These are phyloP conservation scores for Epichloe gansuensis DNA, from an alignment of 2,329 filamentous ascomycete species.

Conservation along the genomic window DNA sequence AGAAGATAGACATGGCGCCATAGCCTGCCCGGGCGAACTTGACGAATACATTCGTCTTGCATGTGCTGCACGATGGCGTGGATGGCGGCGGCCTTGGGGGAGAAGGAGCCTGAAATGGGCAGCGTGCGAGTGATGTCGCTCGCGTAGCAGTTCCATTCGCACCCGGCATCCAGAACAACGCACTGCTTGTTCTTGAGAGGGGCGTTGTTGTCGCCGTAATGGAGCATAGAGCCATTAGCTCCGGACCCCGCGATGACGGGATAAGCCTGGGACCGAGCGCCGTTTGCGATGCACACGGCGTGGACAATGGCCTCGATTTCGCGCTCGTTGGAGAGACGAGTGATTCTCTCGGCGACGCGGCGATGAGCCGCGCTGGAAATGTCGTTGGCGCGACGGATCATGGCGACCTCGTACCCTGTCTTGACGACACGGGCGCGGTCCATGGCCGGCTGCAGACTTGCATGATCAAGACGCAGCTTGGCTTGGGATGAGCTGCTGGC, in stretches of 20 bases:
- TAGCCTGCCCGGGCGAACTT: slow-evolving; percentile 54
- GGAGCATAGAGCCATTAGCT: slow-evolving; percentile 69
- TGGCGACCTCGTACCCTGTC: slow-evolving; percentile 69
- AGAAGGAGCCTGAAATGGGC: slow-evolving; percentile 59
- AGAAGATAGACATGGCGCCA: slow-evolving; percentile 63
- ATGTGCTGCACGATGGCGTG: slow-evolving; percentile 71
- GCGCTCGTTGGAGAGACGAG: slow-evolving; percentile 59
- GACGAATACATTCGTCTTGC: slow-evolving; percentile 62
- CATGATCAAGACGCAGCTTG: slow-evolving; percentile 32
- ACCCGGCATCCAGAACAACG: slow-evolving; percentile 76
- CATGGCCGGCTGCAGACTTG: slow-evolving; percentile 55
- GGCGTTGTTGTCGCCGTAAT: slow-evolving; percentile 75
- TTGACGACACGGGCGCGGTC: slow-evolving; percentile 74
- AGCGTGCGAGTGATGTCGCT: slow-evolving; percentile 85
- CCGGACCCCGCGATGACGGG: slow-evolving; percentile 80
- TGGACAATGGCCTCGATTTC: slow-evolving; percentile 73
- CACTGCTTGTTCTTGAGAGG: slow-evolving; percentile 57
- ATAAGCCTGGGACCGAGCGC: slow-evolving; percentile 72
- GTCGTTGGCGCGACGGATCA: slow-evolving; percentile 69
- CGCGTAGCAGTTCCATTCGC: slow-evolving; percentile 76
- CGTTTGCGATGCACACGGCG: slow-evolving; percentile 56
- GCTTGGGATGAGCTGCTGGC: not conserved
- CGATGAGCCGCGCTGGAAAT: slow-evolving; percentile 70
- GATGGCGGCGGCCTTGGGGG: slow-evolving; percentile 55
- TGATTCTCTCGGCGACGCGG: slow-evolving; percentile 54